These are phyloP conservation scores for Fagopyrum tataricum DNA, from an alignment of 148 eudicot genomes.

Conservation along the genomic window DNA sequence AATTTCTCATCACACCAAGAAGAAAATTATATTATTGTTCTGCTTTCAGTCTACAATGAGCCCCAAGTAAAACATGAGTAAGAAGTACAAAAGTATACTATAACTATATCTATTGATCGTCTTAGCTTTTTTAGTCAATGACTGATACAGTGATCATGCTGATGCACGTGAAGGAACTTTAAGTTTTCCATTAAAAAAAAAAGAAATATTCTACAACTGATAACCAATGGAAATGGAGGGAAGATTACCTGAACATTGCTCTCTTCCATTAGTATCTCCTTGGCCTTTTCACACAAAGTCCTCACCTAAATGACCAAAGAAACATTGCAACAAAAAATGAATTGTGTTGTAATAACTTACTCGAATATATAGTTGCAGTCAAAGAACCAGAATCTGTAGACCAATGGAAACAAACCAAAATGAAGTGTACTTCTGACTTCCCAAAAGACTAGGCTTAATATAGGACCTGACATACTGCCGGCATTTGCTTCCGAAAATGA, in stretches of 20 bases:
- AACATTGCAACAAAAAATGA: neutral
- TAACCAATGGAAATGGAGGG: neutral
- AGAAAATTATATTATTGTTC: neutral
- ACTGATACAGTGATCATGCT: neutral
- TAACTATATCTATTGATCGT: neutral
- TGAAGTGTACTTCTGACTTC: neutral
- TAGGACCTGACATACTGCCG: neutral
- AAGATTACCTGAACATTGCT: slow-evolving; percentile 83
- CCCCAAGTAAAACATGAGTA: neutral
- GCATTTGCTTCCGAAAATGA: neutral
- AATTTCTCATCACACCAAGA: neutral
- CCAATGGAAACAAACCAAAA: neutral
- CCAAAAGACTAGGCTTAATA: neutral
- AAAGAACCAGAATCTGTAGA: neutral
- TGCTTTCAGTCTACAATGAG: neutral
- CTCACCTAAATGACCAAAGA: slow-evolving; percentile 49
- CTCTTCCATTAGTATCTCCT: slow-evolving; percentile 90
- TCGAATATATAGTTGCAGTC: neutral
- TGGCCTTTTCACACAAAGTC: slow-evolving; percentile 79
- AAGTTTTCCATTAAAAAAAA: neutral
- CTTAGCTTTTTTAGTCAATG: neutral
- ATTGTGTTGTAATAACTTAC: neutral
- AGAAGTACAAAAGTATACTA: neutral
- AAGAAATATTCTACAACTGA: neutral
- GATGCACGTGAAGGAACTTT: neutral